Percentiles rank a stretch among this genome's conserved stretches.
phyloP scores from a whole-genome alignment of 208 protist genomes.

The Tetramitus jugosus region DNA sequence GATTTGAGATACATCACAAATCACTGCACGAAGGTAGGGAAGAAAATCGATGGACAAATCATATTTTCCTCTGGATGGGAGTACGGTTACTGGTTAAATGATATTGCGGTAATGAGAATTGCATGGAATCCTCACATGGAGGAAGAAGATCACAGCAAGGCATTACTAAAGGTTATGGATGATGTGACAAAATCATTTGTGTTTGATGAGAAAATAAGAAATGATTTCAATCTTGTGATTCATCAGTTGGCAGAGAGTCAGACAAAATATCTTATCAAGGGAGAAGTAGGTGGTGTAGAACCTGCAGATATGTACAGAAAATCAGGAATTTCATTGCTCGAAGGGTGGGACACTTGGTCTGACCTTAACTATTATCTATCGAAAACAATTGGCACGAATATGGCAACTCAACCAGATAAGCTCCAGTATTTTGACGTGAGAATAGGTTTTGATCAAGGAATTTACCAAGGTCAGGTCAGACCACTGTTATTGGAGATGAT shows the following conservation, averaged over 20 bases:
- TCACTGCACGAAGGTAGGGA: neutral
- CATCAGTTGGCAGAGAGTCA: neutral
- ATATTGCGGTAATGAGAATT: neutral
- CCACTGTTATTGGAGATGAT: neutral
- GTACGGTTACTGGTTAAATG: constrained; percentile 14
- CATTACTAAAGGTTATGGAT: neutral
- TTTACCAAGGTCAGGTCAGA: neutral
- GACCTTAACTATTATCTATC: neutral
- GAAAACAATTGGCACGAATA: neutral
- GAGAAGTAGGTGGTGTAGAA: neutral
- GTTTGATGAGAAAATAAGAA: neutral
- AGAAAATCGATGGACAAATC: neutral
- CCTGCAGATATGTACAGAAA: neutral
- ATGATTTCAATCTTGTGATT: neutral
- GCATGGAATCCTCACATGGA: constrained; percentile 17
- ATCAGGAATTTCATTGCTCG: neutral
- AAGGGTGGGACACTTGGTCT: constrained; percentile 18
- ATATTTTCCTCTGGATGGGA: neutral
- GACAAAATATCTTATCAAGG: neutral
- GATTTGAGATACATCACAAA: constrained; percentile 8
- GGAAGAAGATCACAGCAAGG: neutral
- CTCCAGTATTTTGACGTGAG: neutral
- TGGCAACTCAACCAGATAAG: neutral
- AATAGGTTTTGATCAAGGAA: neutral
- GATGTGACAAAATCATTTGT: neutral